phyloP scores from a whole-genome alignment of 192 early-diverging fungal genomes.

The Phlyctochytrium arcticum region DNA sequence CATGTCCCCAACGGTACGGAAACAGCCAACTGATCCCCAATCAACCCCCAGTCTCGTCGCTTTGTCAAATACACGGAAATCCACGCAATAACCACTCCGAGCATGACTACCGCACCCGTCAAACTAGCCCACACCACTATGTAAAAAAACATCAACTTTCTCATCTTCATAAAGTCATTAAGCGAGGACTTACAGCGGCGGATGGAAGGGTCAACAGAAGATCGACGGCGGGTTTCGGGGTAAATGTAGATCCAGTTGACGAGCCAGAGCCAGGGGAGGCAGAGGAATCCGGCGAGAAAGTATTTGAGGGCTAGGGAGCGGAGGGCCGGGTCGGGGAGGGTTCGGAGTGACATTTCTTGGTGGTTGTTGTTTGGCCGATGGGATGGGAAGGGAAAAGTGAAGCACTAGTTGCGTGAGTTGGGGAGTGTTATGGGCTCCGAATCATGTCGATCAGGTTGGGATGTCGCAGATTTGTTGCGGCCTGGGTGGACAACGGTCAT shows the following conservation, averaged over 20 bases:
- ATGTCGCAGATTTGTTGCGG: no score
- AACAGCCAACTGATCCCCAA: slow-evolving; percentile 46
- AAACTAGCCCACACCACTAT: slow-evolving; percentile 55
- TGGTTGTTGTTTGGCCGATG: neutral
- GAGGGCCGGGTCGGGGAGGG: slow-evolving; percentile 50
- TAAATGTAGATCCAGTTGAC: slow-evolving; percentile 68
- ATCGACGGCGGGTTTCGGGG: slow-evolving; percentile 41
- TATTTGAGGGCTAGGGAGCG: slow-evolving; percentile 56
- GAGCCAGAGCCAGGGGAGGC: slow-evolving; percentile 66
- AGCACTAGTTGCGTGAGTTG: neutral
- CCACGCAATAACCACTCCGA: slow-evolving; percentile 53
- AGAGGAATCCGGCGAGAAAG: slow-evolving; percentile 43
- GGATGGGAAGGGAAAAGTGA: neutral
- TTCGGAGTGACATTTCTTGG: slow-evolving; percentile 30
- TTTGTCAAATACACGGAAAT: slow-evolving; percentile 56
- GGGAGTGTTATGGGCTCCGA: neutral
- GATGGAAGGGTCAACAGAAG: slow-evolving; percentile 47
- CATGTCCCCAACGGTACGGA: slow-evolving; percentile 30
- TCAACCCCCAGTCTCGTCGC: slow-evolving; percentile 54
- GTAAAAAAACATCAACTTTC: neutral
- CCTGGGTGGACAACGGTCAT: no score
- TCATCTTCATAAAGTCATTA: neutral
- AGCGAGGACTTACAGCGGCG: slow-evolving; percentile 45
- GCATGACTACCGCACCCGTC: slow-evolving; percentile 41
- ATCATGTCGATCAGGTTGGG: no score